Evolutionary conservation across 164 flowering plant genomes (phyloP), one percentile per base, ranked within the genome.

Genomic region (Annona squamosa): DNA sequence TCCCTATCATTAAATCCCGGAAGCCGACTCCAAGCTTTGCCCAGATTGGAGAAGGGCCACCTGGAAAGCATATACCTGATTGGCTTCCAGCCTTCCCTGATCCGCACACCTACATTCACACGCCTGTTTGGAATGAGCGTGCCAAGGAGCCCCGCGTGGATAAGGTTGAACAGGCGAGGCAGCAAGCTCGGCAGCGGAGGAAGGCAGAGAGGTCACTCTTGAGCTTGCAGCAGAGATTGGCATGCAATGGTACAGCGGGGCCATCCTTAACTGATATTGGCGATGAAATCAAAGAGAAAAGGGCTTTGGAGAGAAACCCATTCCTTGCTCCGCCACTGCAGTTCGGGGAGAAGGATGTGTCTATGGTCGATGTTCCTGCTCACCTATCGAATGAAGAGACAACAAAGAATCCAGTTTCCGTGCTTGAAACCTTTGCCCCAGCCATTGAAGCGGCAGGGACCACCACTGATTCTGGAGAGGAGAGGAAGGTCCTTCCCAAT

Each of bases 61-160:
- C 75, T 65, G 84, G 81, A 9, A 87, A 87, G 74, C 92, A 93
- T 77, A 82, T 93, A 3, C 97, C 97, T 2, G 69, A 79, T 67
- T 96, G 99, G 99, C 80, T 96, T 80, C 99, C 99, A 4, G 97
- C 93, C 26, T 86, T 95, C 59, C 99, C 99, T 62, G 98, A 95
- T 83, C 88, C 88, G 0, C 97, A 95, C 75, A 93, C 99, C 0
- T 93, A 93, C 74, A 57, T 84, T 5, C 86, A 78, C 9, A 86
- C 98, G 0, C 88, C 95, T 0, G 76, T 86, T 67, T 90, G 97
- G 98, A 88, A 87, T 84, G 92, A 91, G 81, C 87, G 97, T 87
- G 71, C n/a, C 7, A 74, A 87, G 0, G 94, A 93, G 83, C 93
- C 86, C 43, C 86, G 86, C 2, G 79, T 83, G 0, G 97, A 91